A percentile compares a stretch with the other conserved stretches of the same genome.
Conservation (phyloP, 768 basidiomycete genomes). For the Lentinula guzmanii region DNA sequence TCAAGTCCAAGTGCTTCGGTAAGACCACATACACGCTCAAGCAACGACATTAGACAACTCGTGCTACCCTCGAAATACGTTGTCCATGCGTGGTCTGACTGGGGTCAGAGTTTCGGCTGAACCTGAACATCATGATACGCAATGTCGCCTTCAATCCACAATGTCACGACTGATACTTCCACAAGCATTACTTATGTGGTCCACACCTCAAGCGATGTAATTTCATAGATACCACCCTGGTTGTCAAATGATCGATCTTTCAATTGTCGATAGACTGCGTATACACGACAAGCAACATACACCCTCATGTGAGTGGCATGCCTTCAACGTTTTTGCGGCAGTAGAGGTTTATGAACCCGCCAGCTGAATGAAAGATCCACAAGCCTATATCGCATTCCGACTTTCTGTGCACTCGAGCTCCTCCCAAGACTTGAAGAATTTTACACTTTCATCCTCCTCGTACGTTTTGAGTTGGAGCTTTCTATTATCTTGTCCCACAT, state of each 20-base stretch:
- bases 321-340: background rate
- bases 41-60: no score
- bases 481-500: background rate
- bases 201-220: background rate
- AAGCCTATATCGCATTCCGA: background rate
- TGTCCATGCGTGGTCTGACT: no score
- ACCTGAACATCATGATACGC: background rate
- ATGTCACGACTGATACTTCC: background rate
- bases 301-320: background rate
- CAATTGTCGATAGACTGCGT: background rate
- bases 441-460: background rate
- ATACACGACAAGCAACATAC: background rate
- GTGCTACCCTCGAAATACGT: no score
- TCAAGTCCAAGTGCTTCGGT: no score
- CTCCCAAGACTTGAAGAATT: background rate
- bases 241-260: background rate
- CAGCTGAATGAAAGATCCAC: background rate
- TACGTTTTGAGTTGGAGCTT: background rate
- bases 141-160: background rate
- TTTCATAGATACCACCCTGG: no score
- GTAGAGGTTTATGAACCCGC: background rate
- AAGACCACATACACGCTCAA: no score
- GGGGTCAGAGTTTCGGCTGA: background rate
- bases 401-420: background rate
- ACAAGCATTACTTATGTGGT: background rate